A percentile compares a stretch with the other conserved stretches of the same genome.
Evolutionary conservation across 2,329 filamentous ascomycete genomes (phyloP).

Genomic region (Arachnomyces sp.): DNA sequence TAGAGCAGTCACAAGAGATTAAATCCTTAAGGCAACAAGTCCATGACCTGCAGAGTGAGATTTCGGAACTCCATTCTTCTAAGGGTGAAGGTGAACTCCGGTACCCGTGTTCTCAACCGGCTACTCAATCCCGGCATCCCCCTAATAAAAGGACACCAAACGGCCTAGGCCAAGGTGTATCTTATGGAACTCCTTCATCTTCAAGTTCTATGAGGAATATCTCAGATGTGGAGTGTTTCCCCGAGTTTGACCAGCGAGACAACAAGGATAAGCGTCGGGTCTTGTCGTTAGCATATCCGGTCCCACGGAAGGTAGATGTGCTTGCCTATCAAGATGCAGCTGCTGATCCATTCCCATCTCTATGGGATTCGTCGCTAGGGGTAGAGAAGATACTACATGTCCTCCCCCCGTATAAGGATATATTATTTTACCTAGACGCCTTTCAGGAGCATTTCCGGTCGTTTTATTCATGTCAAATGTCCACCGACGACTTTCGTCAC

Average conservation of each 20-base stretch:
- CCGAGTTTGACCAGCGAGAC: not conserved
- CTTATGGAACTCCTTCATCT: too few relatives aligned
- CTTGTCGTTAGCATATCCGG: not conserved
- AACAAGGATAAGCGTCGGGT: not conserved
- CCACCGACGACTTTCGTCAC: not conserved
- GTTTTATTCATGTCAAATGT: conserved; percentile 3
- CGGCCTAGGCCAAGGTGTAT: too few relatives aligned
- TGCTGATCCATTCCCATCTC: conserved; percentile 3
- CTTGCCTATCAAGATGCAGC: conserved; percentile 4
- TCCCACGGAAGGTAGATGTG: not conserved
- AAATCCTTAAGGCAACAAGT: conserved; percentile 1
- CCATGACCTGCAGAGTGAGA: not conserved
- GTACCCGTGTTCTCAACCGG: not conserved
- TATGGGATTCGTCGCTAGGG: conserved; percentile 1
- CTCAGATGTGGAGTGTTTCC: too few relatives aligned
- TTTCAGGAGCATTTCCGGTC: conserved; percentile 4
- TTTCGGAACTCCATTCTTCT: not conserved
- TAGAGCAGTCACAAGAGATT: conserved; percentile 3
- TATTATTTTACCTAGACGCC: not conserved
- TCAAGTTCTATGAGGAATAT: not conserved
- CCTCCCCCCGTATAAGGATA: conserved; percentile 2
- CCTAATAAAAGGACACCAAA: too few relatives aligned
- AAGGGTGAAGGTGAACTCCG: not conserved
- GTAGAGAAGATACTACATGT: not conserved
- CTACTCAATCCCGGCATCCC: too few relatives aligned